Percentiles rank a stretch among this genome's conserved stretches.
phyloP scores from a whole-genome alignment of 2,329 filamentous ascomycete species.

The Monosporascus sp. region DNA sequence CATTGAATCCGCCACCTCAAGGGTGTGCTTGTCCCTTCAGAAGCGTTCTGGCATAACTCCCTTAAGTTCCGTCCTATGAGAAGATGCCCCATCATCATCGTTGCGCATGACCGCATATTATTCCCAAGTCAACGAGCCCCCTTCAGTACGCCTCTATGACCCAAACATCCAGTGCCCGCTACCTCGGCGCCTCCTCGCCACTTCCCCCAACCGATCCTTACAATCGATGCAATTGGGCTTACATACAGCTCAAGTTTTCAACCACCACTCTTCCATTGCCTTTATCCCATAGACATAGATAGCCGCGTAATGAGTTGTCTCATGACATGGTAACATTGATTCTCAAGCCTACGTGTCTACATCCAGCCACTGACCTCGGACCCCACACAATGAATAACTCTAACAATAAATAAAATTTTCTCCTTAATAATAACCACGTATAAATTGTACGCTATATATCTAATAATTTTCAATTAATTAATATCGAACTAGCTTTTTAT shows the following conservation, averaged over 20 bases:
- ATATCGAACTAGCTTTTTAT: too few relatives aligned
- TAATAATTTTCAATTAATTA: too few relatives aligned
- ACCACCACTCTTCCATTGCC: background rate
- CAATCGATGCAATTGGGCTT: background rate
- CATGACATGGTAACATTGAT: constrained; percentile 12
- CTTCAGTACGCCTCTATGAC: constrained; percentile 14
- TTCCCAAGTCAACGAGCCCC: constrained; percentile 13
- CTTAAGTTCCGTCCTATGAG: constrained; percentile 19
- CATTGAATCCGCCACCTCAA: constrained; percentile 15
- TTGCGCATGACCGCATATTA: constrained; percentile 19
- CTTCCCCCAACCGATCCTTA: background rate
- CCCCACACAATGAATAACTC: too few relatives aligned
- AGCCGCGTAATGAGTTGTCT: constrained; percentile 15
- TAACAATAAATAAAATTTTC: too few relatives aligned
- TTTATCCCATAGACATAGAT: constrained; percentile 8
- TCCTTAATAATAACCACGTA: too few relatives aligned
- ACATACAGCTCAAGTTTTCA: background rate
- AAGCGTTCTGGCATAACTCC: constrained; percentile 15
- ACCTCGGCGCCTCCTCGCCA: background rate
- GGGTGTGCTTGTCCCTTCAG: constrained; percentile 18
- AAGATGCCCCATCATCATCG: constrained; percentile 23
- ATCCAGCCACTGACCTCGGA: constrained; percentile 7
- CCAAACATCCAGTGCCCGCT: constrained; percentile 14
- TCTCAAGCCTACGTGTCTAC: constrained; percentile 14
- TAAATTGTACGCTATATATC: too few relatives aligned